These are phyloP conservation scores for Candida tetrigidarum DNA, from an alignment of 1,139 yeast genomes.

Conservation along the genomic window DNA sequence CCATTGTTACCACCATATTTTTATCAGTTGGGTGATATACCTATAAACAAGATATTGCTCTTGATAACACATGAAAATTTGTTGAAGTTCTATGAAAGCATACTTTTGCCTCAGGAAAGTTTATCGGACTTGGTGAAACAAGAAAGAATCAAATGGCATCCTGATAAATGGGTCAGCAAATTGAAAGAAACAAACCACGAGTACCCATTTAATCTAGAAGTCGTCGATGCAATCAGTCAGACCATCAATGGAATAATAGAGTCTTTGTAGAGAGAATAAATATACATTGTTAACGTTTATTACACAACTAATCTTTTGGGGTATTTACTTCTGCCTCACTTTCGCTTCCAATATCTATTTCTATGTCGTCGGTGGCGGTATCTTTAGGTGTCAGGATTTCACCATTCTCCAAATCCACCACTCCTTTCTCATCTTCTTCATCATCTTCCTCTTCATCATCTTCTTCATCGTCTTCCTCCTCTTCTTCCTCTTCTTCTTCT, in stretches of 20 bases:
- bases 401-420: conserved; percentile 36
- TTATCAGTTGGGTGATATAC: conserved; percentile 10
- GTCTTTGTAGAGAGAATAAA: conserved; percentile 7
- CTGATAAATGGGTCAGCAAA: conserved; percentile 54
- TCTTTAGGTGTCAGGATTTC: conserved; percentile 30
- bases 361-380: conserved; percentile 35
- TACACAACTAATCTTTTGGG: conserved; percentile 16
- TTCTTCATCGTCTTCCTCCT: conserved; percentile 57
- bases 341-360: conserved; percentile 32
- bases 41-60: conserved; percentile 22
- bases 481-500: conserved; percentile 63
- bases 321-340: conserved; percentile 45
- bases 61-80: conserved; percentile 27
- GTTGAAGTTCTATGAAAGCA: conserved; percentile 29
- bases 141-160: conserved; percentile 72
- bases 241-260: conserved; percentile 32
- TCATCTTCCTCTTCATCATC: conserved; percentile 56
- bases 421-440: conserved; percentile 48
- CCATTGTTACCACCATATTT: conserved; percentile 26
- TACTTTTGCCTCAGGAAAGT: conserved; percentile 20
- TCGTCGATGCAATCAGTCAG: conserved; percentile 36
- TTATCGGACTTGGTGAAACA: conserved; percentile 37
- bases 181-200: conserved; percentile 11
- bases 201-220: conserved; percentile 24
- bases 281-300: background rate